These are phyloP conservation scores for Trichoderma virens DNA, from an alignment of 495 filamentous ascomycete genomes.

Conservation along the genomic window DNA sequence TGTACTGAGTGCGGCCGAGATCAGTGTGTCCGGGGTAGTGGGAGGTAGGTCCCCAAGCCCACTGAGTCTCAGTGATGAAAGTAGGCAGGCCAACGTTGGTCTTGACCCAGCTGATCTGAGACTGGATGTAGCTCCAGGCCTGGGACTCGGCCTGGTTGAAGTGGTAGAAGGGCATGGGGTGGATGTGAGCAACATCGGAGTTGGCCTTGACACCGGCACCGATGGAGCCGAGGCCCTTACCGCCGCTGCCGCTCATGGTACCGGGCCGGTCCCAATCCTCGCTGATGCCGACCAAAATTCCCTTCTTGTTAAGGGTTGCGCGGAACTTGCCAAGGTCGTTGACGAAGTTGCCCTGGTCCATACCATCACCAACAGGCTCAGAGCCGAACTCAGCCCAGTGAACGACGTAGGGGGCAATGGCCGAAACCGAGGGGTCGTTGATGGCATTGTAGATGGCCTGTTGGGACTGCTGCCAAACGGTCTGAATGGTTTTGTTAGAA, in stretches of 20 bases:
- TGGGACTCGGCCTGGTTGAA: slow-evolving; percentile 12
- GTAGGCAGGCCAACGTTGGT: slow-evolving; percentile 15
- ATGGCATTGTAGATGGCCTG: slow-evolving; percentile 16
- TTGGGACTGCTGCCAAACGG: slow-evolving; percentile 16
- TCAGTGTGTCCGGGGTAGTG: slow-evolving; percentile 10
- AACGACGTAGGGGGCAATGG: slow-evolving; percentile 20
- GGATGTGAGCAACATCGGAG: slow-evolving; percentile 17
- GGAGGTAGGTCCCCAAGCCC: slow-evolving; percentile 17
- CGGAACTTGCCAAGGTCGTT: slow-evolving; percentile 16
- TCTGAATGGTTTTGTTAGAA: background rate
- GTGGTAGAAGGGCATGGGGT: slow-evolving; percentile 22
- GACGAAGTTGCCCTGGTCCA: slow-evolving; percentile 20
- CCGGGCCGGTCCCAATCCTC: slow-evolving; percentile 23
- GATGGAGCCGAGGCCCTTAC: slow-evolving; percentile 12
- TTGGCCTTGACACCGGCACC: slow-evolving; percentile 15
- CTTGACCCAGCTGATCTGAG: slow-evolving; percentile 15
- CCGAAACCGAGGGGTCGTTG: slow-evolving; percentile 11
- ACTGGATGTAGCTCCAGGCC: slow-evolving; percentile 19
- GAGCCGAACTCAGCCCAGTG: slow-evolving; percentile 21
- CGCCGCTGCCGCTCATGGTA: slow-evolving; percentile 15
- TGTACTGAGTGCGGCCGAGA: slow-evolving; percentile 16
- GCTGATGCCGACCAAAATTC: slow-evolving; percentile 19
- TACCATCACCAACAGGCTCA: slow-evolving; percentile 20
- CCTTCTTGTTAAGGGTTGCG: slow-evolving; percentile 15
- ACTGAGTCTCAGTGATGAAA: slow-evolving; percentile 20